These are phyloP conservation scores for barley (Hordeum vulgare) DNA, from an alignment of 176 grass and related monocot genomes.

Conservation along the genomic window DNA sequence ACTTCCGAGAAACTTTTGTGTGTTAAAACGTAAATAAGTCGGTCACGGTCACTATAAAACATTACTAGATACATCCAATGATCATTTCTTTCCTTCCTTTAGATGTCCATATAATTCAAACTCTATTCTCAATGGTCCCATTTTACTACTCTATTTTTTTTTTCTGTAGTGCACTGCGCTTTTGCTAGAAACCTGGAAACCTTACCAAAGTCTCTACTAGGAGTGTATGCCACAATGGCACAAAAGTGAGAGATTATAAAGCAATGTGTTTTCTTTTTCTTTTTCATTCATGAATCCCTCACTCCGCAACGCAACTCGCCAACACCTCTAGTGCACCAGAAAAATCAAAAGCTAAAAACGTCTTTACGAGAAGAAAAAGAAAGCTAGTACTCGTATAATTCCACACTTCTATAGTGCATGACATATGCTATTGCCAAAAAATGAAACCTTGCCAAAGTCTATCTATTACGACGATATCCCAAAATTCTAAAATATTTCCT, in stretches of 20 bases:
- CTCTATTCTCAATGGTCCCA: neutral
- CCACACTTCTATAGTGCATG: neutral
- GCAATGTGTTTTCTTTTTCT: too few relatives aligned
- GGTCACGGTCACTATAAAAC: neutral
- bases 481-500: too few relatives aligned
- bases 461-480: too few relatives aligned
- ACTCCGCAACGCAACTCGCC: too few relatives aligned
- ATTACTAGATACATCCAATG: neutral
- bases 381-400: neutral
- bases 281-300: too few relatives aligned
- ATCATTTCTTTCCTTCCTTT: neutral
- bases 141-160: neutral
- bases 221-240: neutral
- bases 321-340: too few relatives aligned
- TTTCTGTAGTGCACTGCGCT: neutral
- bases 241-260: too few relatives aligned
- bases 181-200: neutral
- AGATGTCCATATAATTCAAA: neutral
- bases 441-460: too few relatives aligned
- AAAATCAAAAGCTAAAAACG: neutral
- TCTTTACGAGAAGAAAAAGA: too few relatives aligned
- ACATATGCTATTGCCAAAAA: too few relatives aligned
- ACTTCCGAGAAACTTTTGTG: neutral
- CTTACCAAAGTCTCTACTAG: neutral
- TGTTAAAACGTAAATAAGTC: neutral